Evolutionary conservation across 352 stramenopile species (phyloP).

Genomic region (Nothophytophthora sp.): DNA sequence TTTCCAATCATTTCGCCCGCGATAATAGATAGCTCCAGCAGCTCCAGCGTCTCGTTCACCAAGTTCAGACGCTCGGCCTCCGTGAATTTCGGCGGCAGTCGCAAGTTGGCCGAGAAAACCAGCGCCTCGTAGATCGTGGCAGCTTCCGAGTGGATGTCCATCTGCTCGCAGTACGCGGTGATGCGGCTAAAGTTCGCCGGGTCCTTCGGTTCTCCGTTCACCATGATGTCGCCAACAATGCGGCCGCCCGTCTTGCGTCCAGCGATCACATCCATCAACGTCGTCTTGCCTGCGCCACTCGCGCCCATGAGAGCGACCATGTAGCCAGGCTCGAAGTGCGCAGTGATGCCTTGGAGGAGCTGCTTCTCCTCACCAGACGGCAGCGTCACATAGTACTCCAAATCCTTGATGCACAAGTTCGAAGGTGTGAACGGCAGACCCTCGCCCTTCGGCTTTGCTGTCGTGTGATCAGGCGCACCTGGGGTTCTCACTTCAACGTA

Average conservation of each 20-base stretch:
- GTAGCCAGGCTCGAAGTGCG: slow-evolving; percentile 54
- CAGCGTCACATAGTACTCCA: slow-evolving; percentile 57
- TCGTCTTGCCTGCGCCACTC: slow-evolving; percentile 59
- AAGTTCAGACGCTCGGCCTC: slow-evolving; percentile 38
- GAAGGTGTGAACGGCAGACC: slow-evolving; percentile 39
- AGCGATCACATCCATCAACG: slow-evolving; percentile 72
- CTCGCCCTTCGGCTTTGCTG: slow-evolving; percentile 14
- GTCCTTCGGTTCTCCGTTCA: slow-evolving; percentile 89
- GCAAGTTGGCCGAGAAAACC: slow-evolving; percentile 88
- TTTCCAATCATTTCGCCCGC: slow-evolving; percentile 42
- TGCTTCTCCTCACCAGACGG: slow-evolving; percentile 50
- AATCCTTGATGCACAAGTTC: slow-evolving; percentile 42
- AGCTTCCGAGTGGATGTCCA: slow-evolving; percentile 84
- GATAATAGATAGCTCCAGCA: slow-evolving; percentile 51
- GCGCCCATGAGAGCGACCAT: slow-evolving; percentile 83
- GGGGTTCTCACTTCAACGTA: slow-evolving; percentile 45
- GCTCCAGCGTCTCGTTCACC: slow-evolving; percentile 50
- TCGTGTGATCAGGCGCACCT: slow-evolving; percentile 6
- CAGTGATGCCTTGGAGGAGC: slow-evolving; percentile 41
- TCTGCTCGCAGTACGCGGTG: slow-evolving; percentile 93
- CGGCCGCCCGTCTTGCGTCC: slow-evolving; percentile 71
- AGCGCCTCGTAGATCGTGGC: slow-evolving; percentile 90
- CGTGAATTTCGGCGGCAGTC: slow-evolving; percentile 58
- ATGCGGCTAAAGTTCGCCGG: slow-evolving; percentile 82
- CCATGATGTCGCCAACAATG: slow-evolving; percentile 83